Conservation (phyloP, 176 grass and related monocot species). For the Puccinellia tenuiflora region DNA sequence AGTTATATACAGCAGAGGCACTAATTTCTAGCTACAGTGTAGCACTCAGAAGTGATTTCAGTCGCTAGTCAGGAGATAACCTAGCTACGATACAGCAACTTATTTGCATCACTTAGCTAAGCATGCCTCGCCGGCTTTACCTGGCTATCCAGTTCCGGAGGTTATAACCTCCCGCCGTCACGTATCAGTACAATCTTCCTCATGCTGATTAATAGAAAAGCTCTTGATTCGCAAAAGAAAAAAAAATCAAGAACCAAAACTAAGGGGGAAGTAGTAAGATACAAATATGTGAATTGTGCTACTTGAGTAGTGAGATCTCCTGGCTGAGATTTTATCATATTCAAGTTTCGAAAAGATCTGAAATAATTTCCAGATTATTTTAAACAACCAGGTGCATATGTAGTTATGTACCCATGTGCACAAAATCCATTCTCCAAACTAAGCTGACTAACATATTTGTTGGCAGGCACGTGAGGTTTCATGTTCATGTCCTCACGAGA, state of each 20-base stretch:
- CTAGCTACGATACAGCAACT: neutral
- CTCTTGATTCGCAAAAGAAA: too few species aligned
- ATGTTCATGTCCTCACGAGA: neutral
- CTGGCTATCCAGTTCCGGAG: too few species aligned
- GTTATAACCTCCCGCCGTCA: too few species aligned
- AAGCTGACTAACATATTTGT: neutral
- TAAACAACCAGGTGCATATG: neutral
- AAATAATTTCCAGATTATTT: neutral
- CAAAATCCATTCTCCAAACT: neutral
- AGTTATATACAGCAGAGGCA: neutral
- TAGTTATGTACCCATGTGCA: neutral
- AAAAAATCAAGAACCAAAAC: neutral
- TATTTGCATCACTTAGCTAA: neutral
- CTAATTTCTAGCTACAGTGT: neutral
- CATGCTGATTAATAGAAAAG: neutral
- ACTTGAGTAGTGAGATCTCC: neutral
- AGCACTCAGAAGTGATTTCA: neutral
- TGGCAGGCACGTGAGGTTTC: neutral
- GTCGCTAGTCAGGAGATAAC: neutral
- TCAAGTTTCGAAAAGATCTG: neutral
- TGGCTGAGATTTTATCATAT: neutral
- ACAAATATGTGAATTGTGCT: neutral
- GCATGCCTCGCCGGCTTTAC: neutral
- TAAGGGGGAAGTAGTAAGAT: neutral
- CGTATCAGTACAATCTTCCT: too few species aligned